Base-by-base conservation (phyloP, 371 early-diverging fungal genomes). In the Lichtheimia ramosa region DNA sequence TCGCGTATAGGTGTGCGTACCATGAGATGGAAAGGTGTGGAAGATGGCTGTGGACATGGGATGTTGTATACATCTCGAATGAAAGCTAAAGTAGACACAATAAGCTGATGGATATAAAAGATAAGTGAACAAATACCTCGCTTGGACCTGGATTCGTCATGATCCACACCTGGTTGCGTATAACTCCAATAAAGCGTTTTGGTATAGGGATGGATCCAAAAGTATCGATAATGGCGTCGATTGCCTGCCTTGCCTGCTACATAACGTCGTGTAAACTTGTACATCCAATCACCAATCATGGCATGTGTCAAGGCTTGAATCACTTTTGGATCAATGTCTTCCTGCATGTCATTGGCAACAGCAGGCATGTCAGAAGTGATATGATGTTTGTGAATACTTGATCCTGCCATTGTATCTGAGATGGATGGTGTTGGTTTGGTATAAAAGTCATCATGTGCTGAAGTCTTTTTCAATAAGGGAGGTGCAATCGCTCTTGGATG, bases 131-230 rank as follows among this genome's bases (percentile, higher is more conserved):
- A 46, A 0, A 21, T 6, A 23, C 84, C 81, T 69, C 81, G 77
- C 70, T 84, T 86, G 46, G 81, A 75, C 28, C 71, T 73, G 27
- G 79, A 65, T 56, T 82, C 79, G 51, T 71, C 69, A 43, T 81
- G 79, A 65, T 82, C 80, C 4, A 73, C 71, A 25, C 84, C 88
- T 21, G 92, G 92, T 27, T 85, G 83, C 54, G 79, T 79, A 50
- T 77, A 69, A 65, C 89, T 87, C 93, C 93, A 93, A 65, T 90
- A 88, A 23, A 93, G 62, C 14, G 87, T 88, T 58, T 85, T 82
- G 12, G 91, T 88, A 43, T 92, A 92, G n/a, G 93, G 93, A 61
- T 92, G 91, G 6, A 93, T 83, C 93, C 93, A 93, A 28, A 92
- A 87, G 69, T 84, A 93, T 18, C 92, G 46, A n/a, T 46, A 21